Evolutionary conservation across 1,284 basidiomycete genomes (phyloP).

Genomic region (Heterobasidion annosum): DNA sequence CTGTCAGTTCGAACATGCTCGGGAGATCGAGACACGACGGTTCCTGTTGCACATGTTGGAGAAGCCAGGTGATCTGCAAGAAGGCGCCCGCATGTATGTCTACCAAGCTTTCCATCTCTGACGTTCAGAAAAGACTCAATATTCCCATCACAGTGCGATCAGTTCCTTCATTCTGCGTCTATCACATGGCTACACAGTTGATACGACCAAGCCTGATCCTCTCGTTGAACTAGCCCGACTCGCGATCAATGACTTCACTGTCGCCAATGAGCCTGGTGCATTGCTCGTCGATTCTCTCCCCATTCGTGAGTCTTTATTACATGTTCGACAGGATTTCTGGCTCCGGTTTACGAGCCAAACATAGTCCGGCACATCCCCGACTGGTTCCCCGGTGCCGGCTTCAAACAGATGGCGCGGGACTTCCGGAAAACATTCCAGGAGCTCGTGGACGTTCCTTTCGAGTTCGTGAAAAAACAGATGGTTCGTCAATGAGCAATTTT

Average conservation of each 20-base stretch:
- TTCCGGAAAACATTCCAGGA: neutral
- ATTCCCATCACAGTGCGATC: constrained; percentile 4
- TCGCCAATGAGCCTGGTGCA: neutral
- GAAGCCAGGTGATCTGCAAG: constrained; percentile 10
- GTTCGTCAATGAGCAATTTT: neutral
- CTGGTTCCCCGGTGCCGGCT: neutral
- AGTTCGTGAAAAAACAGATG: neutral
- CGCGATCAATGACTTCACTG: neutral
- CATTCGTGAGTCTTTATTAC: neutral
- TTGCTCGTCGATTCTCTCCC: constrained; percentile 1
- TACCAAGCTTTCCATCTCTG: neutral
- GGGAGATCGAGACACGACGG: constrained; percentile 13
- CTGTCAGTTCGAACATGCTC: constrained; percentile 12
- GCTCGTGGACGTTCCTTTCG: neutral
- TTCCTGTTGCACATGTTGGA: constrained; percentile 13
- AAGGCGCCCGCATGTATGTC: constrained; percentile 14
- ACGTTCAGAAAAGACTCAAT: neutral
- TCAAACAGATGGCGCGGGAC: neutral
- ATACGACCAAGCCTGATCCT: constrained; percentile 5
- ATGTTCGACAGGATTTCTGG: too few relatives aligned
- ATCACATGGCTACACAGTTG: constrained; percentile 9
- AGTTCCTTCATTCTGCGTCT: constrained; percentile 10
- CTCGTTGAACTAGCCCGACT: neutral
- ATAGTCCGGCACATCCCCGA: neutral
- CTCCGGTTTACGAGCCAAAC: neutral